Evolutionary conservation across 2,329 filamentous ascomycete genomes (phyloP), one percentile per base, ranked within the genome.

Genomic region (Cephalotrichum gorgonifer): DNA sequence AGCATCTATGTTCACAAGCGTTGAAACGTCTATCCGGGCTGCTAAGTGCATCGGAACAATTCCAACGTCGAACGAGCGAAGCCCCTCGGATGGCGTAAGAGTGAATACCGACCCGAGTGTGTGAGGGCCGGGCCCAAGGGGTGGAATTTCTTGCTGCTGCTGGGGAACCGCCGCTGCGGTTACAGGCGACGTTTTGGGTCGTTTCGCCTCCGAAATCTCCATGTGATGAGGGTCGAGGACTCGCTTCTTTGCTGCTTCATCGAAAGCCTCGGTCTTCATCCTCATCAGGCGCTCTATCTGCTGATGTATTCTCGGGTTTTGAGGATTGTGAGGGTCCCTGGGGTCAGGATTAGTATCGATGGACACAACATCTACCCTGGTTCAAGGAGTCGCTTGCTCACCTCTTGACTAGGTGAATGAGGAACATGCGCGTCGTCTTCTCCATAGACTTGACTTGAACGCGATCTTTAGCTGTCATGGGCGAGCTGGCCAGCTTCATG

Each of bases 381-480:
- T 11, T 15, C 11, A 23, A 33, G 17, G 17, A 25, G 17, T n/a
- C 12, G 26, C 17, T 6, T 12, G 53, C 72, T 55, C 73, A 87
- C 84, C 81, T 78, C 69, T 91, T 91, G 56, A 85, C 73, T 48
- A 95, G 72, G 65, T 96, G 90, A 48, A 90, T 77, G 35, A 97
- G 74, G 43, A 98, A 70, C 56, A 89, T 81, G 58, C 89, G 80
- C 3, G 86, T 86, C 23, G 93, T 98, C 62, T 95, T 88, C 64
- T 96, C 91, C 81, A 98, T 93, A 5, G 91, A 97, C 65, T 84
- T 88, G 53, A 95, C 77, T 57, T 91, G 80, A 52, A 98, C 85
- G 57, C 85, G 88, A 45, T 79, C 78, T 60, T 83, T 88, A 3
- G 88, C 78, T 1, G 86, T 91, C 71, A 94, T 78, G 3, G 85